A percentile compares a stretch with the other conserved stretches of the same genome.
These are phyloP conservation scores for Oryza nivara DNA, from an alignment of 176 grass and related monocot genomes.

Conservation along the genomic window DNA sequence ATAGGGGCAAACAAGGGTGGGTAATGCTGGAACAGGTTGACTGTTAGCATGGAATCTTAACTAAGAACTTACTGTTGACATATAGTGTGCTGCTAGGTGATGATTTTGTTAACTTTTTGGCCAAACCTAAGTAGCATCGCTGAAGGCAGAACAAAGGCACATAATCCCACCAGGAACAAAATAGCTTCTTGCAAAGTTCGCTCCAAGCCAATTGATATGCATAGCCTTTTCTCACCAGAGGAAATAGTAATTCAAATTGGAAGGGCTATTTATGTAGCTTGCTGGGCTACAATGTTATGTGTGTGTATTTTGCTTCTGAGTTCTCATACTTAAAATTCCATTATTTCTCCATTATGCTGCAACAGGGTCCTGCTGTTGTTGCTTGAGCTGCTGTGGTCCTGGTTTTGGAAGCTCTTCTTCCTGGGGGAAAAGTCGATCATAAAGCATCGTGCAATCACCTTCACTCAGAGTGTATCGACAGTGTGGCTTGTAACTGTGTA, in stretches of 20 bases:
- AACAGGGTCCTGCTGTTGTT: constrained; percentile 72
- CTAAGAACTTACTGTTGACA: not conserved
- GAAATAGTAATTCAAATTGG: constrained; percentile 4
- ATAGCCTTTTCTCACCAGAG: not conserved
- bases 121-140: constrained; percentile 3
- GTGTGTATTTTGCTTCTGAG: not conserved
- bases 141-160: not conserved
- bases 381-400: constrained; percentile 52
- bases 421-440: constrained; percentile 22
- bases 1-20: not conserved
- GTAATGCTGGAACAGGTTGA: constrained; percentile 15
- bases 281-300: not conserved
- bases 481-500: constrained; percentile 43
- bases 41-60: not conserved
- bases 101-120: constrained; percentile 15
- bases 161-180: not conserved
- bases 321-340: constrained; percentile 4
- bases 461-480: constrained; percentile 15
- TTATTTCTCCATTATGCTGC: not conserved
- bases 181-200: constrained; percentile 2
- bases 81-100: not conserved
- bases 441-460: constrained; percentile 27
- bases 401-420: constrained; percentile 37
- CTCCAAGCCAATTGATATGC: constrained; percentile 17
- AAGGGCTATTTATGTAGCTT: constrained; percentile 1